Evolutionary conservation across 139 green algal genomes (phyloP), one percentile per base, ranked within the genome.

Genomic region (Chlorella sp.): DNA sequence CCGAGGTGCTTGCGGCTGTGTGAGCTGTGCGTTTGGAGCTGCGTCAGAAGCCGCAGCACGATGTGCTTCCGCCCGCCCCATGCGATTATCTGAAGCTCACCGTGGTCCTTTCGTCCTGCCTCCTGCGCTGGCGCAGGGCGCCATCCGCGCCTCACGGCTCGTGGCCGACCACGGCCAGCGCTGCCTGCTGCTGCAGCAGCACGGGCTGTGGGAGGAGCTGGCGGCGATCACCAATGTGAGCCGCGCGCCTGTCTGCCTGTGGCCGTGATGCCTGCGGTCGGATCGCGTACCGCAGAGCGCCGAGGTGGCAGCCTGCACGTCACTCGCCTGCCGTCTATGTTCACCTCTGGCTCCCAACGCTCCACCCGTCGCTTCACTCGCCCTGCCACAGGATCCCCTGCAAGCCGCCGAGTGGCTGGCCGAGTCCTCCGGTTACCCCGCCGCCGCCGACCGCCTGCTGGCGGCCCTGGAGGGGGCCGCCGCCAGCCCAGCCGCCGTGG

Each of bases 401-500:
- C 55, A 55, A 2, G 42, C 70, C 14, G 70, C 36, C 2, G 15
- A 76, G 70, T 55, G 59, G 55, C 70, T 76, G 55, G 36, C 70
- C 0, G 70, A 76, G n/a, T 41, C 45, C 38, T 27, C 29, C 17
- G 42, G 56, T 56, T 76, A 59, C 15, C 8, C 29, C 2, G 53
- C 70, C 17, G 70, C 70, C 31, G 59, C 59, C 29, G 70, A n/a
- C 0, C 55, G 53, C 23, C 55, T 76, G 55, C 53, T 76, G 55
- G 27, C 59, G 17, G 29, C 41, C 15, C 55, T 76, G 55, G 56
- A 19, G 8, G 41, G n/a, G 5, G 53, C 41, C 6, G 31, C 29
- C 0, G 42, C 38, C 55, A 43, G 17, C n/a, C 29, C 53, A 5
- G 11, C 15, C 21, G 31, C 2, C 21, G 31, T 6, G 19, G 29